Evolutionary conservation across 257 asterid genomes (phyloP).

Genomic region (Scutellaria barbata): DNA sequence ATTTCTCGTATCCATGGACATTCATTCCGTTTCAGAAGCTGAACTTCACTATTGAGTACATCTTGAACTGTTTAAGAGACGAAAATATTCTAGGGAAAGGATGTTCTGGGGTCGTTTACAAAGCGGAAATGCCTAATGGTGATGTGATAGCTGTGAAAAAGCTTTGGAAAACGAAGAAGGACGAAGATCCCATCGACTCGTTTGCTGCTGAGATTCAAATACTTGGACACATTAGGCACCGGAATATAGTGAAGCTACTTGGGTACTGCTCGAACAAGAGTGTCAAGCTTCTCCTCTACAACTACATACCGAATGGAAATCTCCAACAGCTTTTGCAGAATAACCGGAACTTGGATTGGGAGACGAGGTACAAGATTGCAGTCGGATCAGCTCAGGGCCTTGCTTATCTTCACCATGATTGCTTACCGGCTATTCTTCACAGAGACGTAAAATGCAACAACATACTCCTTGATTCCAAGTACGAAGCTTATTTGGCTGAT

Average conservation of each 20-base stretch:
- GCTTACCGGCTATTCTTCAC: slow-evolving; percentile 84
- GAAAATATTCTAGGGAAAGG: slow-evolving; percentile 91
- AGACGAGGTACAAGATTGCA: slow-evolving; percentile 83
- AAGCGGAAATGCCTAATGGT: slow-evolving; percentile 79
- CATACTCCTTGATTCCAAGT: slow-evolving; percentile 81
- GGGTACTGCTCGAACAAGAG: slow-evolving; percentile 90
- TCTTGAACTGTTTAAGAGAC: slow-evolving; percentile 71
- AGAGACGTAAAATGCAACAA: slow-evolving; percentile 95
- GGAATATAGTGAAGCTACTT: slow-evolving; percentile 81
- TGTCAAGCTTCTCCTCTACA: slow-evolving; percentile 83
- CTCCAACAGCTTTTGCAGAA: slow-evolving; percentile 77
- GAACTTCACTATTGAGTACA: slow-evolving; percentile 65
- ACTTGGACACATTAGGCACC: slow-evolving; percentile 92
- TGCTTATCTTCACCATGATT: slow-evolving; percentile 91
- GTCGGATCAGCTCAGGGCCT: slow-evolving; percentile 96
- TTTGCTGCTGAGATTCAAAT: slow-evolving; percentile 94
- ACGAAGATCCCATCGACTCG: slow-evolving; percentile 68
- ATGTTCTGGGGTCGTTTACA: slow-evolving; percentile 87
- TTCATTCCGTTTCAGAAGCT: slow-evolving; percentile 90
- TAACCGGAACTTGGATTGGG: slow-evolving; percentile 88
- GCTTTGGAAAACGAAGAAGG: slow-evolving; percentile 86
- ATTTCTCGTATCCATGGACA: slow-evolving; percentile 90
- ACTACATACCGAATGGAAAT: slow-evolving; percentile 82
- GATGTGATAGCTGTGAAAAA: slow-evolving; percentile 86
- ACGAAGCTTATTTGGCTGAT: slow-evolving; percentile 88